Evolutionary conservation across 352 stramenopile species (phyloP), one percentile per base, ranked within the genome.

Genomic region (Phytophthora capsici): DNA sequence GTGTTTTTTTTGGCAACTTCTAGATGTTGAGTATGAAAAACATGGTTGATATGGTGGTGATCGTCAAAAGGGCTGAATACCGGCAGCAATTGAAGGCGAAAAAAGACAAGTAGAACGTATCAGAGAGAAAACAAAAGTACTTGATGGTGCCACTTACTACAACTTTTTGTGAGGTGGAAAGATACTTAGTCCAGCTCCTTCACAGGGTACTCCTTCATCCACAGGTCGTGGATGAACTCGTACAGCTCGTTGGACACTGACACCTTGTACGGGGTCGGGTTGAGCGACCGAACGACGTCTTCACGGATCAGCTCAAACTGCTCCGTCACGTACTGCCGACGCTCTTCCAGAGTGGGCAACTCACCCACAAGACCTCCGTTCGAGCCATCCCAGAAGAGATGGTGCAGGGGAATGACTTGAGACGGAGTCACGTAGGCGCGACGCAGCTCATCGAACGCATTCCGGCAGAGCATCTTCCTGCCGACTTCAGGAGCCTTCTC

Each of bases 151-250:
- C 60, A 74, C 60, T 63, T 71, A 55, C 54, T 60, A 69, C 57
- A 57, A 65, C 43, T 40, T 43, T 50, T 59, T 25, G 23, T 17
- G 9, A 40, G 37, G 34, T 30, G 7, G 48, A 30, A 20, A 3
- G 22, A 38, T 55, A 66, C 56, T 80, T 80, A 94, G 47, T 92
- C 76, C 30, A 96, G 76, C 67, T 96, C 88, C 38, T 88, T 68
- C 22, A 96, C 88, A 1, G 88, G 88, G 71, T 90, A 94, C 69
- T 97, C 89, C 63, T 91, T 88, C 80, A 94, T 93, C 97, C 97
- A 99, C 34, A 99, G 78, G 57, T 98, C 77, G 75, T 99, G 98
- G 52, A 99, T 94, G 56, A 98, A 99, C 40, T 96, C 84, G 71
- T 93, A 95, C 68, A 94, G 69, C 23, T 89, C 80, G 46, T 78